Evolutionary conservation across 2,329 filamentous ascomycete species (phyloP), one percentile per base, ranked within the genome.

Genomic region (Penicillium psychrosexuale): DNA sequence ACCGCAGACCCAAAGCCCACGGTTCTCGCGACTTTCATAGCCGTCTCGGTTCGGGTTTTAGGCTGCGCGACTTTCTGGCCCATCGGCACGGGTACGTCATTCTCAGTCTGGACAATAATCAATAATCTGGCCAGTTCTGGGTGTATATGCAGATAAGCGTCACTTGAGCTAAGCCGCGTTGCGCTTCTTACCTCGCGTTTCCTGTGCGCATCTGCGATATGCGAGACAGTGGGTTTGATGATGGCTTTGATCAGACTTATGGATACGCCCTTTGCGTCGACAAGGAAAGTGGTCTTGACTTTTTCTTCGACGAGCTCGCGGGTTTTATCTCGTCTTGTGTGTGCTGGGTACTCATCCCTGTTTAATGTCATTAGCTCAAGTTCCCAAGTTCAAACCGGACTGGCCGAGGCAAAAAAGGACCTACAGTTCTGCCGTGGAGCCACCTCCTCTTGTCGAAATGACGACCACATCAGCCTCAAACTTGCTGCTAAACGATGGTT

Each of bases 181-280:
- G 37, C 2, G n/a, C 8, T 12, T 11, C 5, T 39, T 19, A 44
- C 40, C 28, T 52, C 47, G 1, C 34, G 28, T 34, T 17, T 22
- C 8, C 43, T 52, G n/a, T 44, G 34, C 2, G 53, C 49, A 38
- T 48, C 49, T n/a, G 44, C 22, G 30, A 56, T 56, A 12, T 56
- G 53, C 15, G 38, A 52, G 11, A 56, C 13, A 4, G 53, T 56
- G 5, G 53, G 53, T 31, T 56, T 56, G 38, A 48, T 19, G 24
- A 56, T 56, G 8, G 53, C 53, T 19, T 56, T 56, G 4, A 56
- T 48, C 44, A 56, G 8, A 7, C 33, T 44, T 28, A 17, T 52
- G 15, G 37, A 17, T 8, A 53, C 43, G 7, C 15, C 13, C n/a
- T 42, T 55, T 8, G 22, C 9, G 27, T 17, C 22, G 8, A 17